These are phyloP conservation scores for Eucalyptus cloeziana DNA, from an alignment of 345 rosid species.

Conservation along the genomic window DNA sequence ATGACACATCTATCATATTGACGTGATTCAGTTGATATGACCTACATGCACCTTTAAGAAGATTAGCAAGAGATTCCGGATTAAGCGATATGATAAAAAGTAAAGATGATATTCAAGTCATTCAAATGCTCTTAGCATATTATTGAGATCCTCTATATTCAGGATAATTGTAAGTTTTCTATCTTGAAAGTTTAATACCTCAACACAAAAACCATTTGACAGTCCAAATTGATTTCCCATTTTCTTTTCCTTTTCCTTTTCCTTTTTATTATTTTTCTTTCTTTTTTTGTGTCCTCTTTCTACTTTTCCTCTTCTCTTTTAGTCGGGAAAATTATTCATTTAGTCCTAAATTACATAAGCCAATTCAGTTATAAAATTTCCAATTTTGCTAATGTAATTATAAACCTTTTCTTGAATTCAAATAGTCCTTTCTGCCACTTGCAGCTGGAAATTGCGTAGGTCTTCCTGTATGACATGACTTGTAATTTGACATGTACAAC, in stretches of 20 bases:
- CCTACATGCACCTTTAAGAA: not conserved
- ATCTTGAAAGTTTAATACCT: not conserved
- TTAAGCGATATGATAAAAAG: not conserved
- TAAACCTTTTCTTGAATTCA: no score
- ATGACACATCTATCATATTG: not conserved
- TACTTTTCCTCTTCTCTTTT: no score
- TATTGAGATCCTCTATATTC: not conserved
- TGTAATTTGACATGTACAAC: no score
- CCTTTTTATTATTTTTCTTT: no score
- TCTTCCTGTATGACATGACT: no score
- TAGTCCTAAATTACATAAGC: no score
- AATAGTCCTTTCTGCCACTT: no score
- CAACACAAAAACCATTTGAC: not conserved
- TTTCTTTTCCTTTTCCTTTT: not conserved
- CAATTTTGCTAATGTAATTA: no score
- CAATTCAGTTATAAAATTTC: no score
- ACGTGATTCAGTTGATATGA: not conserved
- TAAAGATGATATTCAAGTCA: not conserved
- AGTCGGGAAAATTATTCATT: no score
- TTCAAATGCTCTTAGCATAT: not conserved
- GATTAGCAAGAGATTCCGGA: not conserved
- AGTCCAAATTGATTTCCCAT: not conserved
- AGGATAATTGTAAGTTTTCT: not conserved
- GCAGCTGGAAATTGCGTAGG: fast-evolving
- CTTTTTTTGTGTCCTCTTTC: no score